Conservation (phyloP, 2,329 filamentous ascomycete genomes). For the Endocalyx cinctus region DNA sequence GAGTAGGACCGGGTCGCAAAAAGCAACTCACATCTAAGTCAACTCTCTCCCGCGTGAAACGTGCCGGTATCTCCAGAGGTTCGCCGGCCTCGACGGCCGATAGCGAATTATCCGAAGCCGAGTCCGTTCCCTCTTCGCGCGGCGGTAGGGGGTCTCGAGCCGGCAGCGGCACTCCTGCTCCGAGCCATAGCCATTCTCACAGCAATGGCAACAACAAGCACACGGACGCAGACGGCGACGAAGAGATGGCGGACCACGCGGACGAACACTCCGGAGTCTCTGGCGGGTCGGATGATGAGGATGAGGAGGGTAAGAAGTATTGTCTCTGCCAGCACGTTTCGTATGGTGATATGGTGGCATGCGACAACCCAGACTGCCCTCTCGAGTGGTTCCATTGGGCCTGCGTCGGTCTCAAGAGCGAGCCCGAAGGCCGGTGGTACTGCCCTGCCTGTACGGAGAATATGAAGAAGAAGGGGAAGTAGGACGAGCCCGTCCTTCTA, state of each 20-base stretch:
- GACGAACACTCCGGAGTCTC: conserved; percentile 53
- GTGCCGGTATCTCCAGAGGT: conserved; percentile 47
- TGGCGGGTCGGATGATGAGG: conserved; percentile 39
- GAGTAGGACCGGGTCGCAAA: conserved; percentile 28
- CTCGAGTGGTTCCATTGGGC: conserved; percentile 88
- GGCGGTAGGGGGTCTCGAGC: conserved; percentile 33
- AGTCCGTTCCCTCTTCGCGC: conserved; percentile 49
- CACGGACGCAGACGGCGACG: conserved; percentile 21
- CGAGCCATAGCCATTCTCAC: conserved; percentile 18
- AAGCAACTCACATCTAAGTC: conserved; percentile 44
- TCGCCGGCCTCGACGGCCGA: conserved; percentile 61
- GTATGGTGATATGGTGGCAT: conserved; percentile 85
- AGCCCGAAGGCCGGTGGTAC: conserved; percentile 64
- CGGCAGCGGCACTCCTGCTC: conserved; percentile 34
- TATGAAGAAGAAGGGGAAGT: conserved; percentile 40
- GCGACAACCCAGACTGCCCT: conserved; percentile 76
- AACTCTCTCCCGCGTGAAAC: conserved; percentile 59
- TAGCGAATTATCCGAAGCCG: conserved; percentile 61
- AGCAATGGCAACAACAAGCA: conserved; percentile 14
- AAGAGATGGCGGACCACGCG: conserved; percentile 31
- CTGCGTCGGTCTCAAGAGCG: conserved; percentile 64
- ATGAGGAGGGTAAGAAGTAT: conserved; percentile 74
- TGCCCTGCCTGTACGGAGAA: conserved; percentile 58
- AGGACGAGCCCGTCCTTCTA: too few relatives aligned
- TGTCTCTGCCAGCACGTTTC: conserved; percentile 79